phyloP scores from a whole-genome alignment of 1,284 basidiomycete genomes.

The Grifola frondosa region DNA sequence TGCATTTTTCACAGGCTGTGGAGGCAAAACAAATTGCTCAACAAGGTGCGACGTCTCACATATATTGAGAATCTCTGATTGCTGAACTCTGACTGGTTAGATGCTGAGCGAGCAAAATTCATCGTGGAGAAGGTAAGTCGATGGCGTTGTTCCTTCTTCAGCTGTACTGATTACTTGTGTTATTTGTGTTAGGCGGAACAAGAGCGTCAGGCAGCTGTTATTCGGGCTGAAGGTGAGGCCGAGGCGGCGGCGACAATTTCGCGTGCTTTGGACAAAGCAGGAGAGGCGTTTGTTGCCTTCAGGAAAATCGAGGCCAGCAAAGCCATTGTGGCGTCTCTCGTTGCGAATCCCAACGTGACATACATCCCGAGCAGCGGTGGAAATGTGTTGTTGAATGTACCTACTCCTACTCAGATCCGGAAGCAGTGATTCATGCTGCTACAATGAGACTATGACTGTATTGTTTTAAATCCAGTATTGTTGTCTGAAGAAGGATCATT shows the following conservation, averaged over 20 bases:
- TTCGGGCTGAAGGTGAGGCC: constrained; percentile 97
- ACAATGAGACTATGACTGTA: background rate
- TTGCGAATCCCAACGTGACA: constrained; percentile 80
- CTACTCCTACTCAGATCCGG: constrained; percentile 39
- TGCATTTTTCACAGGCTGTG: constrained; percentile 67
- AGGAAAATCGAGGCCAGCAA: constrained; percentile 98
- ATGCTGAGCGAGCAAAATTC: constrained; percentile 98
- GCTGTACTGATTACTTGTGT: constrained; percentile 1
- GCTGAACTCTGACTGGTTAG: constrained; percentile 37
- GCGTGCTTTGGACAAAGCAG: constrained; percentile 89
- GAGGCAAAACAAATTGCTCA: constrained; percentile 98
- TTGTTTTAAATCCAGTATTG: background rate
- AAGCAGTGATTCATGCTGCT: constrained; percentile 29
- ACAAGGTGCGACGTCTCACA: constrained; percentile 84
- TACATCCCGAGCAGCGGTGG: constrained; percentile 83
- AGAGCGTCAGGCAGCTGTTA: constrained; percentile 97
- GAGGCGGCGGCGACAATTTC: constrained; percentile 96
- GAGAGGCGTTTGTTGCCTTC: constrained; percentile 94
- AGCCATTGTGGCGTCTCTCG: constrained; percentile 86
- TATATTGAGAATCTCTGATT: background rate
- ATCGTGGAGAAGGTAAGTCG: constrained; percentile 88
- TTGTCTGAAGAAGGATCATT: background rate
- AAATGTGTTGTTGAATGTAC: constrained; percentile 83
- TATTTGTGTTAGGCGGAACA: constrained; percentile 84
- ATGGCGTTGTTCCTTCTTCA: background rate